phyloP scores from a whole-genome alignment of 2,329 filamentous ascomycete species.

The Cryphonectria nitschkei region DNA sequence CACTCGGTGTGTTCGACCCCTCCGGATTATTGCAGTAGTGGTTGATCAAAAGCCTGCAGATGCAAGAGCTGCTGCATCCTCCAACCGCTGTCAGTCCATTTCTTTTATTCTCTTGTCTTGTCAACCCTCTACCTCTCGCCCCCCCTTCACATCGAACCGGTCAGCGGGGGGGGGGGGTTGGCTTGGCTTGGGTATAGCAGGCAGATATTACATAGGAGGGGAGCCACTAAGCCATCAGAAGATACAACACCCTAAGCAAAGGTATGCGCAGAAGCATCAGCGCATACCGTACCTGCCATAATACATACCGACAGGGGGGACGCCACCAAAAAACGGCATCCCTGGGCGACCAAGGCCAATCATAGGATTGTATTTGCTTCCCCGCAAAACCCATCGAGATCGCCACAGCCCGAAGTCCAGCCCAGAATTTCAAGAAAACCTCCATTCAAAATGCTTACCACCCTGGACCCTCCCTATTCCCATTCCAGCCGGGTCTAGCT shows the following conservation, averaged over 20 bases:
- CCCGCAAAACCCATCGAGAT: conserved; percentile 24
- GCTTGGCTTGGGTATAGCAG: background rate
- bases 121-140: background rate
- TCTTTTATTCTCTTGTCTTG: background rate
- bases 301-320: background rate
- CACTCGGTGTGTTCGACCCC: conserved; percentile 27
- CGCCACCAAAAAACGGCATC: conserved; percentile 3
- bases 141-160: background rate
- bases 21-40: conserved; percentile 27
- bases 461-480: conserved; percentile 5
- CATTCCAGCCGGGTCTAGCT: background rate
- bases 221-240: background rate
- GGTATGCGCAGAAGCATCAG: background rate
- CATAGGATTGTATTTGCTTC: background rate
- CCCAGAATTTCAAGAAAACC: background rate
- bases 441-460: conserved; percentile 1
- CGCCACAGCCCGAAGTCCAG: conserved; percentile 14
- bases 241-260: background rate
- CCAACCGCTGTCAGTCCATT: conserved; percentile 15
- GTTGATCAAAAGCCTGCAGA: conserved; percentile 25
- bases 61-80: conserved; percentile 9
- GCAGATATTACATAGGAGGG: background rate
- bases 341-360: conserved; percentile 8
- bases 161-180: background rate
- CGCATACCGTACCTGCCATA: background rate